A percentile compares a stretch with the other conserved stretches of the same genome.
phyloP scores from a whole-genome alignment of 2,329 filamentous ascomycete species.

The Aspergillus neotritici region DNA sequence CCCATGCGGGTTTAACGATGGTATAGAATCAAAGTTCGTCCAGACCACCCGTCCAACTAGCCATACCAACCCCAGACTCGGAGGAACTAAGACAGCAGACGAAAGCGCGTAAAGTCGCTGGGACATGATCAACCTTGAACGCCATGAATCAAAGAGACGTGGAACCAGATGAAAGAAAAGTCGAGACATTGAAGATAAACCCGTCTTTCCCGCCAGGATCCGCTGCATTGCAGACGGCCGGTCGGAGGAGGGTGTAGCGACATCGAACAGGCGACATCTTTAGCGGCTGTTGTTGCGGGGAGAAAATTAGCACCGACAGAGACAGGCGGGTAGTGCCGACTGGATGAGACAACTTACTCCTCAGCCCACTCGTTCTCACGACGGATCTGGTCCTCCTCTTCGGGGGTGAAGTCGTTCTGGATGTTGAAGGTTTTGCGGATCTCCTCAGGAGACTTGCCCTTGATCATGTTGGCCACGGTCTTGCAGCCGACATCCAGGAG shows the following conservation, averaged over 20 bases:
- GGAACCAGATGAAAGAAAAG: constrained; percentile 3
- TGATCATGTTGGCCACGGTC: constrained; percentile 99
- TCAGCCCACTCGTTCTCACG: constrained; percentile 90
- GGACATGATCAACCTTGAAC: constrained; percentile 15
- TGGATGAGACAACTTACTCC: constrained; percentile 49
- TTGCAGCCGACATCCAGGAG: constrained; percentile 98
- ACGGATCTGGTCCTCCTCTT: constrained; percentile 97
- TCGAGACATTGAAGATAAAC: constrained; percentile 1
- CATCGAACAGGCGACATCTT: constrained; percentile 16
- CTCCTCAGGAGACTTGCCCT: constrained; percentile 98
- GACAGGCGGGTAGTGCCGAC: background rate
- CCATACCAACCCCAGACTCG: background rate
- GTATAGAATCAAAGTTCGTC: no score
- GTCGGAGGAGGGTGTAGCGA: constrained; percentile 1
- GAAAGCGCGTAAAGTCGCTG: constrained; percentile 11
- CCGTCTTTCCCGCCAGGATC: background rate
- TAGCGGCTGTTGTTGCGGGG: constrained; percentile 44
- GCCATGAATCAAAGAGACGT: constrained; percentile 14
- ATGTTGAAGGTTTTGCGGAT: constrained; percentile 99
- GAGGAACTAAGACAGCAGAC: constrained; percentile 1
- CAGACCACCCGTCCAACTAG: background rate
- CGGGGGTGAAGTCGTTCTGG: constrained; percentile 96
- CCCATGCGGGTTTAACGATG: no score
- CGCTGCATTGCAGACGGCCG: constrained; percentile 1
- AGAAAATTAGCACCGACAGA: constrained; percentile 7